Evolutionary conservation across 75 land plant species (phyloP), one percentile per base, ranked within the genome.

Genomic region (Picea sitchensis): DNA sequence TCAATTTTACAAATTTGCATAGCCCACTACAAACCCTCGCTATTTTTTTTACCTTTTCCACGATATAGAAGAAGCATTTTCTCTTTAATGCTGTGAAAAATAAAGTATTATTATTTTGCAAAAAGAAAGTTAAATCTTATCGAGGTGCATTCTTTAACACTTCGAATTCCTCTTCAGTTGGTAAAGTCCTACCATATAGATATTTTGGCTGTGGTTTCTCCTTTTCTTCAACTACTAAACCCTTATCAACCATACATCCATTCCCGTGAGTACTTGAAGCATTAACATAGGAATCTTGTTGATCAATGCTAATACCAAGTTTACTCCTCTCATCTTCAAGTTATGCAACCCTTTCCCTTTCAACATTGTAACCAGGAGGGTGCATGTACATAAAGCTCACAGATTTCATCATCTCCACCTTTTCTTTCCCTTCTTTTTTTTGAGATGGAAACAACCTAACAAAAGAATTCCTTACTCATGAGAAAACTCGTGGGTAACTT

Each of bases 161-260:
- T 61, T 61, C 23, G 17, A 18, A 59, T 11, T 59, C 15, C 61
- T 59, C 61, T 59, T 14, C 13, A 14, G 14, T 96, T 0, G 98
- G 97, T 63, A 96, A 82, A 78, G 93, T 65, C 58, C 94, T 87
- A 17, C 99, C 99, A 85, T 85, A 96, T 11, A 96, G 89, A 86
- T 96, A 97, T 82, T 89, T 91, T 38, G 92, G 93, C 56, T 92
- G 86, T 36, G 84, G 76, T 76, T 26, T 26, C 26, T 26, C 26
- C 26, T 26, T 26, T 26, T 26, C 26, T 84, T 83, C 86, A 59
- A 13, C 76, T 58, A 62, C 8, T 26, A 3, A 21, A 12, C 62
- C 58, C 59, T 79, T 61, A 9, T 18, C 59, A 56, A 3, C n/a
- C 5, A 14, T 51, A n/a, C 1, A 1, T 23, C 32, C 58, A 12